These are phyloP conservation scores for Begonia masoniana DNA, from an alignment of 306 rosid genomes.

Conservation along the genomic window DNA sequence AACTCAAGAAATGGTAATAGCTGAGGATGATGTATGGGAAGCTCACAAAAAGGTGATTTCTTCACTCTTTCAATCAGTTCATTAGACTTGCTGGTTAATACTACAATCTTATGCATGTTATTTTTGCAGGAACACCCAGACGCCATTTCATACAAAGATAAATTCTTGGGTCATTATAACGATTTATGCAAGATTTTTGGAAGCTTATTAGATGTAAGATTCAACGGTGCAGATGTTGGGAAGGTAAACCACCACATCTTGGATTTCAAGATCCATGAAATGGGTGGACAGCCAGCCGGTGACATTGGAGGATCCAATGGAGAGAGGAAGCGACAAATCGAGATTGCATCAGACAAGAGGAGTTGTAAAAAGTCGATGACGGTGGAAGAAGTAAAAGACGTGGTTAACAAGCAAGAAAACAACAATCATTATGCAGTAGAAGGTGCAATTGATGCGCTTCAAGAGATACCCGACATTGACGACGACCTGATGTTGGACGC, in stretches of 20 bases:
- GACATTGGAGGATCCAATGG: conserved; percentile 18
- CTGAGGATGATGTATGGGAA: conserved; percentile 49
- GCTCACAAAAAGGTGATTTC: conserved; percentile 42
- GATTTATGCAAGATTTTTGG: conserved; percentile 45
- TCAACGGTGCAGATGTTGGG: conserved; percentile 14
- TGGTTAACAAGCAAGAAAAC: conserved; percentile 25
- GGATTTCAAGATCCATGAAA: conserved; percentile 21
- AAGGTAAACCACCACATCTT: conserved; percentile 8
- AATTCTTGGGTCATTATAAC: conserved; percentile 19
- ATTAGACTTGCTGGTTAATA: not conserved
- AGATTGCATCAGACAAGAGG: conserved; percentile 3
- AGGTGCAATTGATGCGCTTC: conserved; percentile 53
- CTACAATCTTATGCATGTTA: conserved; percentile 11
- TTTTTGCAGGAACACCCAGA: conserved; percentile 49
- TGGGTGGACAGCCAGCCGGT: conserved; percentile 8
- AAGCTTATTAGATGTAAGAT: conserved; percentile 18
- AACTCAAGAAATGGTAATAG: conserved; percentile 35
- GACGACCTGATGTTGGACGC: conserved; percentile 66
- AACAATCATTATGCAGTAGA: conserved; percentile 20
- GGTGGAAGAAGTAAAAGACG: conserved; percentile 39
- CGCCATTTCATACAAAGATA: conserved; percentile 35
- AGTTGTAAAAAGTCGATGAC: conserved; percentile 27
- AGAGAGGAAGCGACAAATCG: conserved; percentile 12
- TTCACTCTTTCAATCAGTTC: conserved; percentile 4
- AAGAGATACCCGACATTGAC: conserved; percentile 48